Evolutionary conservation across 1,284 basidiomycete species (phyloP).

Genomic region (Gomphus sp.): DNA sequence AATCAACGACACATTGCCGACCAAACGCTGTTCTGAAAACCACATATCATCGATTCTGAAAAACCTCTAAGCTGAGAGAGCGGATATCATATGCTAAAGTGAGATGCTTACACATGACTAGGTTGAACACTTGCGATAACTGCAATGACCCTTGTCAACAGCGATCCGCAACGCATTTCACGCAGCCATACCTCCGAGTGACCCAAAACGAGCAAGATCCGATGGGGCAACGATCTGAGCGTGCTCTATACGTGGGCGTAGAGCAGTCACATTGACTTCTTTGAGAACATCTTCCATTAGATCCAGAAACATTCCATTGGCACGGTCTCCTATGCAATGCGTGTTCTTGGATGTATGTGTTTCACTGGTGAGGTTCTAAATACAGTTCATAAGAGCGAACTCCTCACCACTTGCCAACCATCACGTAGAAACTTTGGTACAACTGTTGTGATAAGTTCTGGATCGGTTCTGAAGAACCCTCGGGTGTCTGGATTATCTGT

Average conservation of each 20-base stretch:
- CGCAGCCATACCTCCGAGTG: conserved; percentile 49
- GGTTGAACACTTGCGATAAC: conserved; percentile 92
- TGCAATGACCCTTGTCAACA: conserved; percentile 20
- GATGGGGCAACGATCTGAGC: conserved; percentile 73
- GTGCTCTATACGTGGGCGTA: conserved; percentile 81
- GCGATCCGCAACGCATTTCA: background rate
- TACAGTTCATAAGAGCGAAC: background rate
- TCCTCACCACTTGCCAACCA: conserved; percentile 61
- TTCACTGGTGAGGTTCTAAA: conserved; percentile 2
- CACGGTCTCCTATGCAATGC: conserved; percentile 88
- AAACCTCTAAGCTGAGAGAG: background rate
- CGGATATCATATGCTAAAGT: background rate
- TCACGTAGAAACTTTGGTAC: conserved; percentile 60
- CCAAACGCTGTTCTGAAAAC: conserved; percentile 73
- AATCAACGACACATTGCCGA: conserved; percentile 13
- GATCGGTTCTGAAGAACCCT: conserved; percentile 59
- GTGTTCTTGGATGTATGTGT: conserved; percentile 56
- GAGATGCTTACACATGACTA: conserved; percentile 52
- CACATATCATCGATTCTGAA: conserved; percentile 74
- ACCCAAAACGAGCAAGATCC: conserved; percentile 63
- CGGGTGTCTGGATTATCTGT: conserved; percentile 62
- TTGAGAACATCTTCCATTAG: conserved; percentile 64
- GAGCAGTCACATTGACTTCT: conserved; percentile 34
- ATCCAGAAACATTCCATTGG: conserved; percentile 75
- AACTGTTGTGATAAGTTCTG: conserved; percentile 42